Percentiles rank a stretch among this genome's conserved stretches.
These are phyloP conservation scores for Chenopodium quinoa DNA, from an alignment of 148 eudicot species.

Conservation along the genomic window DNA sequence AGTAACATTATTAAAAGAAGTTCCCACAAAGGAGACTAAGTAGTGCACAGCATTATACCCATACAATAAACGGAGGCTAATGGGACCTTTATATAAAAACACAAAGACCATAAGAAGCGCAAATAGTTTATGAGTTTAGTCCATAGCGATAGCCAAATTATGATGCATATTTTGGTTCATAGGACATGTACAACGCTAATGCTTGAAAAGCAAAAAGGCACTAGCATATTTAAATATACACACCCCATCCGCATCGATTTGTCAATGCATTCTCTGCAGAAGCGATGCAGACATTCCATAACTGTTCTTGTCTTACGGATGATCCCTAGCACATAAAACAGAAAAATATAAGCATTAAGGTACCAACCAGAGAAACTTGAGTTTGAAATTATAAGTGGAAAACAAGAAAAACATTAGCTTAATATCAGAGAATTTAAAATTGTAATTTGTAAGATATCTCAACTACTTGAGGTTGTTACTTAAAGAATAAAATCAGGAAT, in stretches of 20 bases:
- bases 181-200: neutral
- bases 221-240: slow-evolving; percentile 26
- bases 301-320: slow-evolving; percentile 94
- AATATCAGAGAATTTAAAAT: neutral
- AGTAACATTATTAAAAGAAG: neutral
- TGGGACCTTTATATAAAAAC: neutral
- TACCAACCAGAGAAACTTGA: neutral
- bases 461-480: neutral
- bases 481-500: neutral
- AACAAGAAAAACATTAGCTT: slow-evolving; percentile 6
- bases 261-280: slow-evolving; percentile 98
- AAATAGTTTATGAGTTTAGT: neutral
- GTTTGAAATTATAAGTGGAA: neutral
- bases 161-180: neutral
- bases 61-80: neutral
- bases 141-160: neutral
- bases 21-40: neutral
- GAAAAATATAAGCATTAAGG: neutral
- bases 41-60: neutral
- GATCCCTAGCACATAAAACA: slow-evolving; percentile 53
- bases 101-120: neutral
- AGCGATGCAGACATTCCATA: slow-evolving; percentile 97
- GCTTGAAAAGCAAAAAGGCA: neutral
- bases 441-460: neutral
- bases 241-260: slow-evolving; percentile 97